These are phyloP conservation scores for Cyclotella cryptica DNA, from an alignment of 108 stramenopile species.

Conservation along the genomic window DNA sequence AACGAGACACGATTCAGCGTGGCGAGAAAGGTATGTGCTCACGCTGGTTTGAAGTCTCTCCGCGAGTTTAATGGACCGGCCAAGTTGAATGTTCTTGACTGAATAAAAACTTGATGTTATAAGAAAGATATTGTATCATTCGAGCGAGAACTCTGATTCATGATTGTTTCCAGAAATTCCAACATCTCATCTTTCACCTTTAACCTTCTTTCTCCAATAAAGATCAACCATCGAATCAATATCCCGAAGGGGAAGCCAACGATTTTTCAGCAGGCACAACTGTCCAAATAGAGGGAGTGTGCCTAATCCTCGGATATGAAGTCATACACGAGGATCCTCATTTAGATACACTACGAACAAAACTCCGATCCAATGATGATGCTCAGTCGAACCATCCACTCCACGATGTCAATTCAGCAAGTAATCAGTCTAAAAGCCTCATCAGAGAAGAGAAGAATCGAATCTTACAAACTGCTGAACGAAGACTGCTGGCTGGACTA, in stretches of 20 bases:
- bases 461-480: constrained; percentile 48
- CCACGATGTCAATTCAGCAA: background rate
- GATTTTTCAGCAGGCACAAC: constrained; percentile 25
- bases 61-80: too few species aligned
- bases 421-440: constrained; percentile 11
- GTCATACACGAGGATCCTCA: constrained; percentile 32
- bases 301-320: constrained; percentile 39
- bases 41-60: background rate
- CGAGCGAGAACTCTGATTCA: too few species aligned
- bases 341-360: constrained; percentile 17
- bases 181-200: background rate
- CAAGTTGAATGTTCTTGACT: too few species aligned
- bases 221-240: background rate
- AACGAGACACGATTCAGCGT: background rate
- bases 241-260: constrained; percentile 12
- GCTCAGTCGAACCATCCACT: background rate
- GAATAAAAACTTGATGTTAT: too few species aligned
- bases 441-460: constrained; percentile 44
- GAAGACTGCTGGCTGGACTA: constrained; percentile 39
- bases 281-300: constrained; percentile 36
- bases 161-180: background rate
- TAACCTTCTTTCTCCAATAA: background rate
- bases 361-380: background rate
- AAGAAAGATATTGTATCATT: too few species aligned
- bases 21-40: background rate